phyloP scores from a whole-genome alignment of 2,329 filamentous ascomycete species.

The Colletotrichum phormii region DNA sequence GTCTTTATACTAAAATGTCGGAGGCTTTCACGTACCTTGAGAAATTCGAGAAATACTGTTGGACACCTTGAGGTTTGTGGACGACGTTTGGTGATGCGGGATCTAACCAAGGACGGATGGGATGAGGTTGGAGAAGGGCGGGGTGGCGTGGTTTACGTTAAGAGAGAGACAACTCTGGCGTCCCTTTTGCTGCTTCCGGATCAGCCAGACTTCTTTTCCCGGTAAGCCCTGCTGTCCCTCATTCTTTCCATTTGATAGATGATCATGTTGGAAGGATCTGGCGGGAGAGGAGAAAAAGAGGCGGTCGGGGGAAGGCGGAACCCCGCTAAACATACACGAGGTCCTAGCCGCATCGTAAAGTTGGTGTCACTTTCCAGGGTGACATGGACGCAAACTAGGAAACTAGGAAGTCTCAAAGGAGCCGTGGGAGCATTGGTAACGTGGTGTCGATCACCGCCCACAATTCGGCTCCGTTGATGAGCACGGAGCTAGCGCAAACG shows the following conservation, averaged over 20 bases:
- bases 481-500: background rate
- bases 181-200: background rate
- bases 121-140: background rate
- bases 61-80: background rate
- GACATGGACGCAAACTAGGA: conserved; percentile 3
- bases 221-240: background rate
- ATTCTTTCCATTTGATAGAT: background rate
- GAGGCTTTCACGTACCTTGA: conserved; percentile 1
- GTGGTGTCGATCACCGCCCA: conserved; percentile 20
- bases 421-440: background rate
- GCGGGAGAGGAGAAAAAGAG: background rate
- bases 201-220: background rate
- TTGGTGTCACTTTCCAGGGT: background rate
- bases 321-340: conserved; percentile 19
- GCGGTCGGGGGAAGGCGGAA: conserved; percentile 11
- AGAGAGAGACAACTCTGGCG: background rate
- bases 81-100: background rate
- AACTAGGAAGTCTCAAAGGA: background rate
- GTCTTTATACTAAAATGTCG: background rate
- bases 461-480: conserved; percentile 10
- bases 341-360: background rate
- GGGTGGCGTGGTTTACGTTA: background rate
- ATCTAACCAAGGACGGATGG: background rate
- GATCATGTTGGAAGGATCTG: background rate
- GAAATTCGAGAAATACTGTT: background rate